Base-by-base conservation (phyloP, 2,329 filamentous ascomycete genomes). In the Aureobasidium sp. region DNA sequence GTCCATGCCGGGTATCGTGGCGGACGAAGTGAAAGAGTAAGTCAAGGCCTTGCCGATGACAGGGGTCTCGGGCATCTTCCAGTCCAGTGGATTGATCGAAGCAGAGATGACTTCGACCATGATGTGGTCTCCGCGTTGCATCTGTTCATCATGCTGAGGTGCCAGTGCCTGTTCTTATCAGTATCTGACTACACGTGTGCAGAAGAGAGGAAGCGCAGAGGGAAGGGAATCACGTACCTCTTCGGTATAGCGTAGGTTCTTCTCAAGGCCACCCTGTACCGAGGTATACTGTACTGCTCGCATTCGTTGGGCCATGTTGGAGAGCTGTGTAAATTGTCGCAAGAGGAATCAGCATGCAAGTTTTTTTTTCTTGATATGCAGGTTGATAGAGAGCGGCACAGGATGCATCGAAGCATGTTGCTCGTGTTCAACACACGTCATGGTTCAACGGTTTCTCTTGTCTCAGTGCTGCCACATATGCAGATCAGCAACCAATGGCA, bases 1-100 rank as follows among this genome's bases (percentile, higher is more conserved):
- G 67, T 86, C 83, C 67, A 79, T 75, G n/a, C 78, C 78, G 0
- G 78, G 78, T 1, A 73, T 78, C 14, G 76, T 75, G 22, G 81
- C 80, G 14, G 63, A 68, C 29, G 68, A 56, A 17, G 75, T 47
- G 9, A 74, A 63, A 45, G 73, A 64, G 22, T 74, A 73, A 6
- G 57, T 60, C 45, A 60, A 20, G 17, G 57, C 57, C 12, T 49
- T 49, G 22, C 77, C 70, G 36, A 76, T 65, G 44, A 79, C 3
- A 15, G 74, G 74, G 3, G 78, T 62, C 53, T 79, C 76, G 20
- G 73, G 67, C 9, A 80, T 53, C 64, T 82, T 82, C 75, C 77
- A 77, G 70, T 83, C 80, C 63, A 77, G 75, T 0, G 80, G 80
- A 68, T 83, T 82, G 36, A 80, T 68, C 4, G 74, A 70, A 1